These are phyloP conservation scores for Quercus bicolor DNA, from an alignment of 306 rosid species.

Conservation along the genomic window DNA sequence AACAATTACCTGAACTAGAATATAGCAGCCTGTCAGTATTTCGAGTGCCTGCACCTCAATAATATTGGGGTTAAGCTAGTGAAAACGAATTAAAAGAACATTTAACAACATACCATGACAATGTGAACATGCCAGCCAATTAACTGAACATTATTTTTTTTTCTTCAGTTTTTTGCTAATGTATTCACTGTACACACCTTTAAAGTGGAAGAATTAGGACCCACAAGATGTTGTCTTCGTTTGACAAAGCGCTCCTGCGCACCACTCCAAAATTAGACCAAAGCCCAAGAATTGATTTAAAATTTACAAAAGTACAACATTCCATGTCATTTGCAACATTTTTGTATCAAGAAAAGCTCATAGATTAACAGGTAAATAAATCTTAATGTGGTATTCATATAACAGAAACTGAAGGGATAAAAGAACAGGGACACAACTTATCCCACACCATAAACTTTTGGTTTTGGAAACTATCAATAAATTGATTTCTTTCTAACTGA, in stretches of 20 bases:
- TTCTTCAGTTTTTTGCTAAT: neutral
- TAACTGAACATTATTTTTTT: neutral
- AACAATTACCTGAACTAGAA: constrained; percentile 73
- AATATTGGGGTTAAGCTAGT: neutral
- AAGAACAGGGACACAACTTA: too few relatives aligned
- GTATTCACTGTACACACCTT: constrained; percentile 45
- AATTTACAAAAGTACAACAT: neutral
- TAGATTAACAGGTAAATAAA: neutral
- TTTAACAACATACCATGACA: neutral
- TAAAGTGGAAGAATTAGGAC: constrained; percentile 83
- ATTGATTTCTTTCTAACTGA: neutral
- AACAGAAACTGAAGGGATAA: neutral
- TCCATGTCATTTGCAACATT: neutral
- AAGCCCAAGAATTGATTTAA: neutral
- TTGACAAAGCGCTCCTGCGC: constrained; percentile 84
- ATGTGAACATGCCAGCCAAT: neutral
- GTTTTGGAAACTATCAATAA: too few relatives aligned
- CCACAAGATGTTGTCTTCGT: constrained; percentile 82
- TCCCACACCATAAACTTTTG: too few relatives aligned
- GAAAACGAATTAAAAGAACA: neutral
- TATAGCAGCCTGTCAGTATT: constrained; percentile 76
- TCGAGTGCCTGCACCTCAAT: constrained; percentile 54
- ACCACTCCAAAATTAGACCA: constrained; percentile 4
- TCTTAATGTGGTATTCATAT: neutral
- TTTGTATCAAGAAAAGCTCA: too few relatives aligned